These are phyloP conservation scores for Aspergillus chevalieri DNA, from an alignment of 2,329 filamentous ascomycete genomes.

Conservation along the genomic window DNA sequence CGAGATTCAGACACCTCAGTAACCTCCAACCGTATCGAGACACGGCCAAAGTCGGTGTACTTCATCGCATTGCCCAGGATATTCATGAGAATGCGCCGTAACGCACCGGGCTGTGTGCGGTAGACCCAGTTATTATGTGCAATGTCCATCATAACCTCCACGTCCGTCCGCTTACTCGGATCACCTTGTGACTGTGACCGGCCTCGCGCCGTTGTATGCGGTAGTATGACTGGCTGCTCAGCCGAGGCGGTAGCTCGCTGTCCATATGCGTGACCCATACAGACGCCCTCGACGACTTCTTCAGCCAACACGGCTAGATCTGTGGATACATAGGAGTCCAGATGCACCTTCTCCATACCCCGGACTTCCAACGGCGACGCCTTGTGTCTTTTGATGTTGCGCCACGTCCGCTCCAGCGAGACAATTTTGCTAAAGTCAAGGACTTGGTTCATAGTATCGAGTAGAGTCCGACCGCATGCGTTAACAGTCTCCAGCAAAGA, in stretches of 20 bases:
- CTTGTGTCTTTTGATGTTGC: slow-evolving; percentile 25
- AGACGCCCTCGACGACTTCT: slow-evolving; percentile 52
- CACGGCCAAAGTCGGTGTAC: slow-evolving; percentile 51
- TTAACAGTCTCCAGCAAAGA: slow-evolving; percentile 37
- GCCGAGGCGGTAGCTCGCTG: slow-evolving; percentile 22
- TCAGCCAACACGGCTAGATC: slow-evolving; percentile 46
- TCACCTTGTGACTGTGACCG: neutral
- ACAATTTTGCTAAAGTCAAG: slow-evolving; percentile 50
- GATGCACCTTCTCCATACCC: slow-evolving; percentile 25
- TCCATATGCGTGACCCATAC: slow-evolving; percentile 42
- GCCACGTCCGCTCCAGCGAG: slow-evolving; percentile 32
- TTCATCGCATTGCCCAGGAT: slow-evolving; percentile 59
- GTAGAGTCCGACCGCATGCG: slow-evolving; percentile 36
- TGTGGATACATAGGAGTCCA: slow-evolving; percentile 30
- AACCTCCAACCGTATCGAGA: slow-evolving; percentile 40
- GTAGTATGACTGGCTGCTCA: slow-evolving; percentile 18
- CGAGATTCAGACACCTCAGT: slow-evolving; percentile 24
- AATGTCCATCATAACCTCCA: slow-evolving; percentile 50
- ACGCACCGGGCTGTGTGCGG: slow-evolving; percentile 49
- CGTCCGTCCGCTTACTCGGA: slow-evolving; percentile 12
- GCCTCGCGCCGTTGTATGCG: slow-evolving; percentile 5
- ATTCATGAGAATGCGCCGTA: slow-evolving; percentile 56
- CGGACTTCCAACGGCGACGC: slow-evolving; percentile 21
- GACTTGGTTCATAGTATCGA: slow-evolving; percentile 42
- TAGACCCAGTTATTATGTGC: slow-evolving; percentile 49